A percentile compares a stretch with the other conserved stretches of the same genome.
These are phyloP conservation scores for Apophysomyces variabilis DNA, from an alignment of 371 early-diverging fungal species.

Conservation along the genomic window DNA sequence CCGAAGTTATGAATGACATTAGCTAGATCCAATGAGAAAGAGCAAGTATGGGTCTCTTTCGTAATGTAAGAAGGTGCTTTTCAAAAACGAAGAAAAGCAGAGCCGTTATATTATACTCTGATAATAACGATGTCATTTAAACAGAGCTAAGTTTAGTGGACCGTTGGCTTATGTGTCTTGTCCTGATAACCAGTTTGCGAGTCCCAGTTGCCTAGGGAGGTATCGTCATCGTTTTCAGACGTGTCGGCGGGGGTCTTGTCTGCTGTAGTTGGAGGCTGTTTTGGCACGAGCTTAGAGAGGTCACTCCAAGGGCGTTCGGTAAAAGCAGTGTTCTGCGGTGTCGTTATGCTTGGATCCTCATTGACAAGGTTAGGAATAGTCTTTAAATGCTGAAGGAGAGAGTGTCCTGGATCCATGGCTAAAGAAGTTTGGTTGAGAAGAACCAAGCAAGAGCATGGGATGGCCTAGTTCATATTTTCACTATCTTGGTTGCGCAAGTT, in stretches of 20 bases:
- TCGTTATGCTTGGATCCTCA: constrained; percentile 46
- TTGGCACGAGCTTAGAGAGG: constrained; percentile 32
- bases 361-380: constrained; percentile 46
- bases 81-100: background rate
- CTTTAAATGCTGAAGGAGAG: constrained; percentile 47
- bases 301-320: constrained; percentile 47
- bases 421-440: constrained; percentile 12
- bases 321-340: constrained; percentile 46
- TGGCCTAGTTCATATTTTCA: background rate
- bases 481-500: constrained; percentile 3
- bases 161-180: background rate
- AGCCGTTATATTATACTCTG: background rate
- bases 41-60: no score
- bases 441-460: constrained; percentile 4
- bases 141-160: background rate
- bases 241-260: constrained; percentile 1
- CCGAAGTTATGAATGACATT: no score
- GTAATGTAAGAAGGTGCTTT: no score
- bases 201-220: constrained; percentile 13
- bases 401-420: constrained; percentile 50
- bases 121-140: background rate
- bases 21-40: no score
- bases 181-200: constrained; percentile 13
- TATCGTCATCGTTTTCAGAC: background rate
- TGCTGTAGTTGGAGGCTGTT: constrained; percentile 3